A percentile compares a stretch with the other conserved stretches of the same genome.
Evolutionary conservation across 306 rosid species (phyloP).

Genomic region (Dicorynia guianensis): DNA sequence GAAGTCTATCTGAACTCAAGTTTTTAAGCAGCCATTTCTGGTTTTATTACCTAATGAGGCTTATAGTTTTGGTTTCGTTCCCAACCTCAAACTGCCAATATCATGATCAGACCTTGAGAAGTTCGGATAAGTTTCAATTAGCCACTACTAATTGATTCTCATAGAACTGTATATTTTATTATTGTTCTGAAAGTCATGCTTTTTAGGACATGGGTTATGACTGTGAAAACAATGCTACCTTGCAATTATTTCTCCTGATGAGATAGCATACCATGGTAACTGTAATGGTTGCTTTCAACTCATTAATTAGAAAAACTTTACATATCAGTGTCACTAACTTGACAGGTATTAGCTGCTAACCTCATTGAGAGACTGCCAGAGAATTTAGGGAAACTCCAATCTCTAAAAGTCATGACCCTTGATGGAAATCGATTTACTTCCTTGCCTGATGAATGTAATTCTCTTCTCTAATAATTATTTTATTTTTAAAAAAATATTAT

Average conservation of each 20-base stretch:
- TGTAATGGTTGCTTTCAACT: constrained; percentile 1
- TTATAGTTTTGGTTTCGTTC: constrained; percentile 27
- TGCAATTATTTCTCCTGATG: constrained; percentile 20
- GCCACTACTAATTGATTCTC: constrained; percentile 2
- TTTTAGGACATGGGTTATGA: constrained; percentile 14
- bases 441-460: constrained; percentile 98
- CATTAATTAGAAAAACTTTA: constrained; percentile 8
- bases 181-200: constrained; percentile 22
- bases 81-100: not conserved
- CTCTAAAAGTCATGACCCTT: constrained; percentile 79
- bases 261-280: not conserved
- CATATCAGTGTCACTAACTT: constrained; percentile 37
- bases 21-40: not conserved
- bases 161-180: constrained; percentile 6
- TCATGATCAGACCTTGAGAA: constrained; percentile 7
- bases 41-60: not conserved
- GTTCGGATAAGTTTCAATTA: not conserved
- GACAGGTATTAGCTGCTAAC: constrained; percentile 81
- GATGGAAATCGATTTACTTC: constrained; percentile 82
- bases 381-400: constrained; percentile 90
- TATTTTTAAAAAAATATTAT: not conserved
- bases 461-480: constrained; percentile 55
- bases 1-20: not conserved
- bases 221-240: constrained; percentile 7
- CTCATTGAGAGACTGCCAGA: constrained; percentile 82